Evolutionary conservation across 257 asterid species (phyloP), one percentile per base, ranked within the genome.

Genomic region (Sherardia arvensis): DNA sequence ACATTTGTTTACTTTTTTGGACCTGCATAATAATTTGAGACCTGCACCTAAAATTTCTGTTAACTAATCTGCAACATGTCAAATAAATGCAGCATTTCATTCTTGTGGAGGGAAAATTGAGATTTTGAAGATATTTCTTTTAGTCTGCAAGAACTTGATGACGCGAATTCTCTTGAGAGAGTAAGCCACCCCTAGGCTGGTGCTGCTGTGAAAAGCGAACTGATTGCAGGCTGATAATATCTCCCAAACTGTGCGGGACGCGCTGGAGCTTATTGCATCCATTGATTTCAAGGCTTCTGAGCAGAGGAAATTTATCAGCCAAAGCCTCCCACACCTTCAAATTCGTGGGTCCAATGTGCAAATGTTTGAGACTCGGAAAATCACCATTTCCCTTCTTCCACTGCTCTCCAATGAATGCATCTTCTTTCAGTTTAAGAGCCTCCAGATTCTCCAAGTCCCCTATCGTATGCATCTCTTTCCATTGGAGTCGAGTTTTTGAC

Each of bases 391-490:
- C 51, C 3, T 48, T 65, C 14, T 53, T 34, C 79, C 75, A 69
- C 27, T 3, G 1, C 53, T 60, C 56, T 26, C 78, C 78, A 12
- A 1, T 5, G 17, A 74, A 65, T 0, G 75, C 75, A 43, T 43
- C 7, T 8, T 74, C 75, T 27, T 74, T 65, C 62, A 69, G 43
- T 48, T 74, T 74, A 29, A 74, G 62, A 18, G 59, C 71, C 49
- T 74, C 78, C 12, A 74, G 68, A 25, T 40, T 21, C 33, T 55
- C 38, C 23, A 69, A 27, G 48, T 25, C 64, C 32, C 69, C 62
- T 9, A 74, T 15, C n/a, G 61, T 69, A 8, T 66, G 26, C 65
- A 74, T 69, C 12, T 61, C 21, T 8, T 10, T 9, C 74, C 77
- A 73, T 11, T 36, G 45, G 18, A 73, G 68, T 22, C 21, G 23